phyloP scores from a whole-genome alignment of 441 rosid genomes.

The Euphorbia corollata region DNA sequence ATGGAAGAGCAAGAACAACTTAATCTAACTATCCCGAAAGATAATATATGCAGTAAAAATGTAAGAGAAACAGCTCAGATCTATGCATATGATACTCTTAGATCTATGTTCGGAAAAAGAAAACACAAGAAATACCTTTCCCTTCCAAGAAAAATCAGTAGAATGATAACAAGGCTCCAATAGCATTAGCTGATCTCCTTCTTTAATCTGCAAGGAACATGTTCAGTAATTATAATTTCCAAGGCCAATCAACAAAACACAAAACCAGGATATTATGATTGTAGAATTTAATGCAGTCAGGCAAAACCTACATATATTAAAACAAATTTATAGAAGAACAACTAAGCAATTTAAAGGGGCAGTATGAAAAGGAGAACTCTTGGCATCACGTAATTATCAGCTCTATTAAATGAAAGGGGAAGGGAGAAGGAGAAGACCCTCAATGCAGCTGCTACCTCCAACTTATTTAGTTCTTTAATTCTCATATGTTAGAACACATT shows the following conservation, averaged over 20 bases:
- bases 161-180: constrained; percentile 42
- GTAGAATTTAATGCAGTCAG: not conserved
- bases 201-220: constrained; percentile 46
- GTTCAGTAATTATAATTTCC: constrained; percentile 2
- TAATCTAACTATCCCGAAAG: not conserved
- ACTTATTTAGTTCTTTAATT: not conserved
- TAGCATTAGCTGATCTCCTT: constrained; percentile 51
- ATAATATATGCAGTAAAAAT: not conserved
- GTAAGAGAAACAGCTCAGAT: too few species aligned
- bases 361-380: not conserved
- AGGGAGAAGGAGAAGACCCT: not conserved
- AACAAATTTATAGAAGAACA: not conserved
- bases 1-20: not conserved
- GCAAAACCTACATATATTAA: not conserved
- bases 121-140: constrained; percentile 33
- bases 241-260: not conserved
- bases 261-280: not conserved
- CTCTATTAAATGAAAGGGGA: not conserved
- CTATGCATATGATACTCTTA: not conserved
- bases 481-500: not conserved
- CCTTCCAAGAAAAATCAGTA: constrained; percentile 49
- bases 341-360: not conserved
- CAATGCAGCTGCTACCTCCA: not conserved
- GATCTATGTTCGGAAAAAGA: not conserved
- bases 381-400: not conserved